Percentiles rank a stretch among this genome's conserved stretches.
Conservation (phyloP, 2,329 filamentous ascomycete genomes). For the Arthrobotrys musiformis region DNA sequence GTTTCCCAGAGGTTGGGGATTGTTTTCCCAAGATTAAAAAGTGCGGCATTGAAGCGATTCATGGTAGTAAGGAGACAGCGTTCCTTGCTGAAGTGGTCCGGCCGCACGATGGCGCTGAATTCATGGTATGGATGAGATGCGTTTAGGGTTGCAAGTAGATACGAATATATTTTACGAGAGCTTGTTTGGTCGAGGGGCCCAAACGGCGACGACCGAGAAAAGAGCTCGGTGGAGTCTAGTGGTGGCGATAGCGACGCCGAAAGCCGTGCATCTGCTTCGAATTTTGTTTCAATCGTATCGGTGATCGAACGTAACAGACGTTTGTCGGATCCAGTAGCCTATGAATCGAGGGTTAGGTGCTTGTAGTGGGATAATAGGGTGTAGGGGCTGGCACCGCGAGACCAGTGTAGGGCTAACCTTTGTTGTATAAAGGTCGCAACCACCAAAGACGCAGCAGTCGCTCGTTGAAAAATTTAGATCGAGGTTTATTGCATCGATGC, state of each 20-base stretch:
- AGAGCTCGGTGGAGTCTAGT: conserved; percentile 76
- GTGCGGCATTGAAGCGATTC: conserved; percentile 84
- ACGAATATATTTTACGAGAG: conserved; percentile 91
- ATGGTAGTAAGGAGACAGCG: conserved; percentile 82
- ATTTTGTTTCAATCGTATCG: conserved; percentile 86
- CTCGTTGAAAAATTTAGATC: conserved; percentile 95
- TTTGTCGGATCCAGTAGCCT: conserved; percentile 89
- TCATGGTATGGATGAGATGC: conserved; percentile 97
- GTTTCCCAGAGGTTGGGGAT: conserved; percentile 86
- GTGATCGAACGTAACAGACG: conserved; percentile 97
- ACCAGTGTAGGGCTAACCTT: too few relatives aligned
- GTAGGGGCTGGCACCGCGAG: too few relatives aligned
- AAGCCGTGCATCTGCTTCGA: conserved; percentile 85
- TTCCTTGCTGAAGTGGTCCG: conserved; percentile 89
- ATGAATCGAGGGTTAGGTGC: not conserved
- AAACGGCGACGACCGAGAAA: conserved; percentile 70
- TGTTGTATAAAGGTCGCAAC: conserved; percentile 96
- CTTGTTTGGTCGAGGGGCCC: conserved; percentile 87
- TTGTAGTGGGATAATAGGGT: not conserved
- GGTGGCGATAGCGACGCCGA: conserved; percentile 89
- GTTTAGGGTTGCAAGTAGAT: conserved; percentile 94
- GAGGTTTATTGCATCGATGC: conserved; percentile 90
- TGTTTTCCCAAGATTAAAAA: conserved; percentile 76
- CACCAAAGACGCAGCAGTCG: conserved; percentile 89
- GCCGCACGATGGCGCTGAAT: conserved; percentile 90